Conservation (phyloP, 257 asterid genomes). For the Mitragyna speciosa region DNA sequence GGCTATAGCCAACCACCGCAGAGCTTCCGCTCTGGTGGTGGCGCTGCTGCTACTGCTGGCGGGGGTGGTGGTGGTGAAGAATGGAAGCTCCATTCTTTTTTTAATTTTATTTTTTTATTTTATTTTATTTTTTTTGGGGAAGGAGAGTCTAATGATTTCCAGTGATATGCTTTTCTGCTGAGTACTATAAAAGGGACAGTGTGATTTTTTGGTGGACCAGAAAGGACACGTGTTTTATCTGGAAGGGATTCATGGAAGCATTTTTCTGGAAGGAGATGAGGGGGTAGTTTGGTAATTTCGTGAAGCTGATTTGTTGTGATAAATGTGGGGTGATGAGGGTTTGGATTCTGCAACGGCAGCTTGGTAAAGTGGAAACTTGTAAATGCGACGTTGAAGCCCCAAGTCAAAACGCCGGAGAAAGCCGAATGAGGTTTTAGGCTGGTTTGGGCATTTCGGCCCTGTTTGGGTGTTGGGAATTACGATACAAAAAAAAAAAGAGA, state of each 20-base stretch:
- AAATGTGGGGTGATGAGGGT: neutral
- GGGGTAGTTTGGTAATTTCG: conserved; percentile 15
- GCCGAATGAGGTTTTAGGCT: too few relatives aligned
- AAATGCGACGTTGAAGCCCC: too few relatives aligned
- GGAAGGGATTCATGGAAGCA: too few relatives aligned
- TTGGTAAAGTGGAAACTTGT: too few relatives aligned
- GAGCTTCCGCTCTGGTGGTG: conserved; percentile 75
- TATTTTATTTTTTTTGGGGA: neutral
- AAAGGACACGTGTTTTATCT: conserved; percentile 7
- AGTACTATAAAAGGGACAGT: neutral
- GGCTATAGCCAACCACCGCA: conserved; percentile 77
- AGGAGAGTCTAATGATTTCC: neutral
- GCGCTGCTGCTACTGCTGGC: conserved; percentile 55
- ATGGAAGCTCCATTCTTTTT: conserved; percentile 71
- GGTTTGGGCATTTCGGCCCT: too few relatives aligned
- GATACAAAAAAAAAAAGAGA: too few relatives aligned
- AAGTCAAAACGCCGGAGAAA: too few relatives aligned
- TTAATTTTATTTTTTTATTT: conserved; percentile 2
- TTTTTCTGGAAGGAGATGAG: neutral
- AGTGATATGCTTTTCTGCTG: conserved; percentile 9
- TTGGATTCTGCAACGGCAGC: neutral
- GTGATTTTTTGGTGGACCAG: conserved; percentile 6
- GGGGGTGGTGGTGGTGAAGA: conserved; percentile 57
- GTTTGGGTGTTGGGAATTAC: too few relatives aligned
- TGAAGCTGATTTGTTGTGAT: neutral